A percentile compares a stretch with the other conserved stretches of the same genome.
Conservation (phyloP, 2,329 filamentous ascomycete genomes). For the Trichoderma cornu-damae region DNA sequence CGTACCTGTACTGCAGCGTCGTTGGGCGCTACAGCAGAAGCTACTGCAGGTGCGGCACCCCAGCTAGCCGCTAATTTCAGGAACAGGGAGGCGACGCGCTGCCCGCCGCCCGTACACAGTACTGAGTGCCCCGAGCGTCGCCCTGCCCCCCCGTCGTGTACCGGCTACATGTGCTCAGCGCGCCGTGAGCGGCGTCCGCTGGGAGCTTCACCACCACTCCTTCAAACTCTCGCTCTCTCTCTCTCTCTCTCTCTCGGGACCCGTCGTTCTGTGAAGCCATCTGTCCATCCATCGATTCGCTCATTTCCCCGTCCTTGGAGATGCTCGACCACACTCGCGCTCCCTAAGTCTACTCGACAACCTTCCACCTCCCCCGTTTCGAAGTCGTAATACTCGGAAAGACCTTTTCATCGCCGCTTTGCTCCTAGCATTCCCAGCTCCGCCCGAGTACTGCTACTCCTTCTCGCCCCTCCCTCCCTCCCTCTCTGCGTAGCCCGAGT, state of each 20-base stretch:
- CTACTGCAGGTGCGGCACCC: constrained; percentile 9
- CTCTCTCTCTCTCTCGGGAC: too few species aligned
- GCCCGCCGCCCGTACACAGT: background rate
- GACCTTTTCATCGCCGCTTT: background rate
- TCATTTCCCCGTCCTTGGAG: too few species aligned
- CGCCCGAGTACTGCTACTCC: constrained; percentile 4
- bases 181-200: too few species aligned
- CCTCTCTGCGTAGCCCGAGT: background rate
- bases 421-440: background rate
- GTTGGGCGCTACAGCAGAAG: background rate
- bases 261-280: too few species aligned
- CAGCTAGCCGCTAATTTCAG: constrained; percentile 9
- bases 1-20: background rate
- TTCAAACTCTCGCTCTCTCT: too few species aligned
- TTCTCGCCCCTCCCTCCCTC: background rate
- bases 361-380: background rate
- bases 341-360: background rate
- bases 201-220: too few species aligned
- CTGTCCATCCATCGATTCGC: too few species aligned
- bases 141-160: too few species aligned
- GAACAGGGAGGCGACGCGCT: constrained; percentile 8
- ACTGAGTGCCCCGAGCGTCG: background rate
- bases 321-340: background rate
- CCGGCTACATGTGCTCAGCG: too few species aligned
- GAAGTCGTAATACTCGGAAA: background rate